These are phyloP conservation scores for Acidiella bohemica DNA, from an alignment of 495 filamentous ascomycete genomes.

Conservation along the genomic window DNA sequence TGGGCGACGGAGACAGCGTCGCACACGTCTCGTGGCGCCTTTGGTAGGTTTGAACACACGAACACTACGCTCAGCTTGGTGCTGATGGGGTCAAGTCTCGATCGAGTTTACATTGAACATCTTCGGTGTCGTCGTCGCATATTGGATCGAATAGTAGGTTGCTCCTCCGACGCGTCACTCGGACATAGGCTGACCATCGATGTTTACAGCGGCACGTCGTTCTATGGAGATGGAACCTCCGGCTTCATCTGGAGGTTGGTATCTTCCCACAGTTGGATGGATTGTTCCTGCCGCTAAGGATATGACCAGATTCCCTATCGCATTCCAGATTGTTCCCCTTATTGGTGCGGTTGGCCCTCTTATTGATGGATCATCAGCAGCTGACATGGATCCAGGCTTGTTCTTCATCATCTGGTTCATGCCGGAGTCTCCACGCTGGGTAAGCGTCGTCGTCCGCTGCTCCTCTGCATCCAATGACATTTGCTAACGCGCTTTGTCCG, in stretches of 20 bases:
- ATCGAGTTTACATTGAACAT: constrained; percentile 66
- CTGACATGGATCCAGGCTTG: constrained; percentile 23
- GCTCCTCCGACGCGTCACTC: no score
- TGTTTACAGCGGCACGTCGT: constrained; percentile 9
- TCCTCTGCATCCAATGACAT: no score
- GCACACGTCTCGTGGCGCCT: constrained; percentile 55
- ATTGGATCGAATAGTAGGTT: constrained; percentile 56
- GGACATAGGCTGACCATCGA: no score
- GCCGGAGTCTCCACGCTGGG: constrained; percentile 16
- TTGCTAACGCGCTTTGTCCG: no score
- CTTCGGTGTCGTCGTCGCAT: constrained; percentile 58
- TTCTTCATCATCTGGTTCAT: constrained; percentile 19
- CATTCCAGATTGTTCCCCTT: constrained; percentile 55
- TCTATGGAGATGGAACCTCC: constrained; percentile 11
- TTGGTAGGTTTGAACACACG: constrained; percentile 24
- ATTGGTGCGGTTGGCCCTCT: constrained; percentile 19
- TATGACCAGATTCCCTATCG: constrained; percentile 42
- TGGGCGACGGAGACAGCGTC: constrained; percentile 57
- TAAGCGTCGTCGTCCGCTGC: no score
- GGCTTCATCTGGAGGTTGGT: constrained; percentile 18
- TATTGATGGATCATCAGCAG: neutral
- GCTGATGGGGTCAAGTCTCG: constrained; percentile 29
- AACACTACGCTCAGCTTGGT: neutral
- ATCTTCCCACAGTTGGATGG: neutral
- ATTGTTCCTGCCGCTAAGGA: no score